Percentiles rank a stretch among this genome's conserved stretches.
phyloP scores from a whole-genome alignment of 805 yeast genomes.

The Millerago galiae region DNA sequence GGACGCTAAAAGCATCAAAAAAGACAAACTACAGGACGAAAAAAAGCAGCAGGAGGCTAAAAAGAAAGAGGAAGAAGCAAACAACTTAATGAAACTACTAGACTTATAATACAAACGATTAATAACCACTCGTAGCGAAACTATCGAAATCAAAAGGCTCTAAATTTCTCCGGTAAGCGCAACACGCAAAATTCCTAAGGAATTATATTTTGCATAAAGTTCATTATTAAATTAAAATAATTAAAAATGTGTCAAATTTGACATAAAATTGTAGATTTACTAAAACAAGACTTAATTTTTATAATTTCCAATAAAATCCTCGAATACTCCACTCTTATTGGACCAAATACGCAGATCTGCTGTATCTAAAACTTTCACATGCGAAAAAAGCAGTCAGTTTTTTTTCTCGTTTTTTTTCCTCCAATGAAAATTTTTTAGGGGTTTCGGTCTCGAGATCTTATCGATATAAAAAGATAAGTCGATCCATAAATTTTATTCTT shows the following conservation, averaged over 20 bases:
- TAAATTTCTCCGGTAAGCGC: background rate
- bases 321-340: background rate
- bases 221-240: background rate
- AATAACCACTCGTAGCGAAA: too few relatives aligned
- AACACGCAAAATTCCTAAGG: background rate
- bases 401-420: background rate
- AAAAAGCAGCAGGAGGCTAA: slow-evolving; percentile 14
- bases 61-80: background rate
- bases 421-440: background rate
- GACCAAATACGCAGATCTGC: too few relatives aligned
- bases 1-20: slow-evolving; percentile 16
- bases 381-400: background rate
- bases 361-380: background rate
- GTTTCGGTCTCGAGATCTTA: background rate
- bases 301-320: background rate
- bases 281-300: background rate
- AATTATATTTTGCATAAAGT: slow-evolving; percentile 5
- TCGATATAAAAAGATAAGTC: background rate
- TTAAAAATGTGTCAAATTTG: slow-evolving; percentile 2
- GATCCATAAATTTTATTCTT: too few relatives aligned
- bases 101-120: too few relatives aligned
- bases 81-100: too few relatives aligned
- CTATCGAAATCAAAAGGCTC: too few relatives aligned
- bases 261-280: background rate
- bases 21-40: slow-evolving; percentile 24